phyloP scores from a whole-genome alignment of 495 filamentous ascomycete genomes.

The Trichoderma gamsii region DNA sequence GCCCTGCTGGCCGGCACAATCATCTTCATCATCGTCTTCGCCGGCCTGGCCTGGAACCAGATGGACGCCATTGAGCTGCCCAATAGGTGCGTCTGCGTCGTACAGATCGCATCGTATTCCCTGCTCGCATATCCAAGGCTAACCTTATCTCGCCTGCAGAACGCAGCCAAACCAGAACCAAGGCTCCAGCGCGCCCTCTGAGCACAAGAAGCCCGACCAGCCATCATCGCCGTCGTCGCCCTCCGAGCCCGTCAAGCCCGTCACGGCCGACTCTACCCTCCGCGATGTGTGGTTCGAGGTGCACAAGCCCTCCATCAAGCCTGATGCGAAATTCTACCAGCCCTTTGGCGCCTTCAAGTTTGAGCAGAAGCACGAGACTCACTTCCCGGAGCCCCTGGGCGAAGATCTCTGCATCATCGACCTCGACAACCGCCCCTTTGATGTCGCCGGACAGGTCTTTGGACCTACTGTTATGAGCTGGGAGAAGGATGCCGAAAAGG shows the following conservation, averaged over 20 bases:
- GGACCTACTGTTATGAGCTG: constrained; percentile 21
- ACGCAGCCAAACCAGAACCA: constrained; percentile 5
- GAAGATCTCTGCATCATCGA: constrained; percentile 36
- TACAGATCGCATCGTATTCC: background rate
- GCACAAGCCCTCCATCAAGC: constrained; percentile 7
- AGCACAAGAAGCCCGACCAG: background rate
- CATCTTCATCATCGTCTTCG: constrained; percentile 16
- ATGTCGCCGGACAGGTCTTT: constrained; percentile 28
- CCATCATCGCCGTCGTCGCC: background rate
- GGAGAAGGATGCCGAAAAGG: constrained; percentile 18
- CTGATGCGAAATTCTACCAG: background rate
- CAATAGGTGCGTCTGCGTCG: constrained; percentile 3
- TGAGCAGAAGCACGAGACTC: constrained; percentile 22
- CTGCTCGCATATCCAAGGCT: background rate
- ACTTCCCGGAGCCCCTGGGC: constrained; percentile 27
- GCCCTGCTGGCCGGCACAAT: constrained; percentile 9
- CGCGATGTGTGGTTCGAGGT: constrained; percentile 2
- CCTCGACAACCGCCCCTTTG: constrained; percentile 33
- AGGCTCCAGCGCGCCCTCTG: background rate
- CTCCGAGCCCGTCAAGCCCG: background rate
- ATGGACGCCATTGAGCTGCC: background rate
- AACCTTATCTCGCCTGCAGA: background rate
- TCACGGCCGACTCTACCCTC: background rate
- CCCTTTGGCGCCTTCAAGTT: constrained; percentile 18
- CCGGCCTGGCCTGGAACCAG: constrained; percentile 16